phyloP scores from a whole-genome alignment of 306 rosid genomes.

The Prinsepia uniflora region DNA sequence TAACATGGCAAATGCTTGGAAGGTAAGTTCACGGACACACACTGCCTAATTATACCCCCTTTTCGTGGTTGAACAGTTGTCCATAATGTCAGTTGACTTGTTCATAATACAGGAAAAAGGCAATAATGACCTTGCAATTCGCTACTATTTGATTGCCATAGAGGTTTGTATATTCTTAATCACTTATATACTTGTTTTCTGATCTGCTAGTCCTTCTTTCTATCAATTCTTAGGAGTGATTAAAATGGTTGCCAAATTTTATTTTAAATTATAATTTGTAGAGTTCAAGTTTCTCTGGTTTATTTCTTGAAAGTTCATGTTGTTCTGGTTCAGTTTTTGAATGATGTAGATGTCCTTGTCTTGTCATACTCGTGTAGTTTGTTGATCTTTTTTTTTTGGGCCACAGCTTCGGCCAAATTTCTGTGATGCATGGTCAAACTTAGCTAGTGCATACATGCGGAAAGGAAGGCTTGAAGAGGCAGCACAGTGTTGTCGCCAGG shows the following conservation, averaged over 20 bases:
- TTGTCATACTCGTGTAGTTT: constrained; percentile 11
- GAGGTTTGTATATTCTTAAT: constrained; percentile 52
- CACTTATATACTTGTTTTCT: neutral
- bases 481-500: constrained; percentile 97
- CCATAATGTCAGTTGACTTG: constrained; percentile 10
- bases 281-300: neutral
- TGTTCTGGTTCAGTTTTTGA: neutral
- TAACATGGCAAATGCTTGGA: constrained; percentile 99
- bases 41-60: neutral
- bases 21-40: constrained; percentile 38
- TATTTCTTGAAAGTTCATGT: neutral
- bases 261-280: neutral
- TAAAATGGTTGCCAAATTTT: neutral
- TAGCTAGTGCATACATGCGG: constrained; percentile 98
- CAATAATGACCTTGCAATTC: constrained; percentile 52
- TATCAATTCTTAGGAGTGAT: neutral
- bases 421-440: constrained; percentile 97
- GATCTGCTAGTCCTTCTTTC: neutral
- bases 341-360: neutral
- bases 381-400: constrained; percentile 16
- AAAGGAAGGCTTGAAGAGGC: constrained; percentile 95
- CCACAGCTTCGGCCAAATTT: constrained; percentile 92
- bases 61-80: neutral
- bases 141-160: constrained; percentile 82
- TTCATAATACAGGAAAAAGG: constrained; percentile 49